These are phyloP conservation scores for Cyclotella kingstonii DNA, from an alignment of 108 stramenopile species.

Conservation along the genomic window DNA sequence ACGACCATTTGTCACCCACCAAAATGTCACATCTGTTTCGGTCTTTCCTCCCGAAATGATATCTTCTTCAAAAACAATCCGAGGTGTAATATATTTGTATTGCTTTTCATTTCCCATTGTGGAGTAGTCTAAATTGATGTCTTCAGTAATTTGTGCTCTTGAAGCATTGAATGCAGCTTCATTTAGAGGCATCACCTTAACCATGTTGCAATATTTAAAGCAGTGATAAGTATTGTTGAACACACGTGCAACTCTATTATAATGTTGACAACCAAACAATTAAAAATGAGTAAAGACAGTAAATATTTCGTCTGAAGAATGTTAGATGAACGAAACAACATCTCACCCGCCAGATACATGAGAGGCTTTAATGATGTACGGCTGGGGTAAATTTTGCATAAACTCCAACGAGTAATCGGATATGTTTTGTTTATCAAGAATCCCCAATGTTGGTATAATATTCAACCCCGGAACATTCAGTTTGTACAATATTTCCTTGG, in stretches of 20 bases:
- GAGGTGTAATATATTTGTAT: constrained; percentile 20
- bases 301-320: neutral
- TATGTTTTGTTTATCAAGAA: constrained; percentile 4
- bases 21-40: constrained; percentile 15
- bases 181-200: neutral
- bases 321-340: neutral
- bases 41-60: constrained; percentile 17
- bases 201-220: constrained; percentile 13
- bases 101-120: constrained; percentile 4
- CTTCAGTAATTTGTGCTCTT: constrained; percentile 1
- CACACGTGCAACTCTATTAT: constrained; percentile 7
- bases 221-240: constrained; percentile 15
- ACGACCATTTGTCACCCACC: constrained; percentile 9
- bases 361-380: constrained; percentile 19
- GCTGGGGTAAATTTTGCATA: constrained; percentile 9
- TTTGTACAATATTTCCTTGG: constrained; percentile 5
- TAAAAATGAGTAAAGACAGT: neutral
- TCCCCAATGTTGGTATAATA: constrained; percentile 8
- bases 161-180: constrained; percentile 3
- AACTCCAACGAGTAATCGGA: constrained; percentile 11
- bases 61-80: constrained; percentile 12
- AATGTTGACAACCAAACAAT: too few species aligned
- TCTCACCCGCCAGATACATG: constrained; percentile 18
- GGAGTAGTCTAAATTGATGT: constrained; percentile 9
- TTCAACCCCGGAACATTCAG: constrained; percentile 5